Evolutionary conservation across 768 basidiomycete species (phyloP).

Genomic region (Auricularia sp.): DNA sequence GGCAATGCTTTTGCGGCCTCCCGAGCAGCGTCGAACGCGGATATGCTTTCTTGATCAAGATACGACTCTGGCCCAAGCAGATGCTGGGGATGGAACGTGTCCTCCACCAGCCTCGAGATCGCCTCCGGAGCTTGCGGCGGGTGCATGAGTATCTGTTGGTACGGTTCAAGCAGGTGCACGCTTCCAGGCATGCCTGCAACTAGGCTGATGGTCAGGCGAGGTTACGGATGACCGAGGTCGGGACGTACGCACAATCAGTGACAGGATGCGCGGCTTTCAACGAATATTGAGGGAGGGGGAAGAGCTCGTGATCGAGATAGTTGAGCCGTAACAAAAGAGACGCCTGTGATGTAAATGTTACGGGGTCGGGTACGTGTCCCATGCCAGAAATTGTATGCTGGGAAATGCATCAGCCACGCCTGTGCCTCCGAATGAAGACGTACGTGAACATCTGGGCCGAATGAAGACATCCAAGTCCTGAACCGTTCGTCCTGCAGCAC

Average conservation of each 20-base stretch:
- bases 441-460: conserved; percentile 53
- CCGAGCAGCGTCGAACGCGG: conserved; percentile 9
- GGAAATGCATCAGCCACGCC: neutral
- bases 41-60: conserved; percentile 1
- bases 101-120: conserved; percentile 19
- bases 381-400: conserved; percentile 72
- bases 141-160: conserved; percentile 34
- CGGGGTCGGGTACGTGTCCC: conserved; percentile 46
- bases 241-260: conserved; percentile 14
- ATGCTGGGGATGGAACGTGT: conserved; percentile 19
- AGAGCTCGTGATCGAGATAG: conserved; percentile 61
- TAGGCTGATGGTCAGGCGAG: conserved; percentile 2
- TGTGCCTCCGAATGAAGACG: conserved; percentile 15
- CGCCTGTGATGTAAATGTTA: conserved; percentile 67
- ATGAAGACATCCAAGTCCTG: conserved; percentile 58
- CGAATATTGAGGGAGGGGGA: conserved; percentile 53
- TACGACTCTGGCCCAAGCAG: neutral
- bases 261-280: conserved; percentile 32
- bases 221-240: neutral
- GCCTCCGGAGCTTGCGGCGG: conserved; percentile 32
- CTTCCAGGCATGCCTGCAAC: conserved; percentile 40
- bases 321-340: conserved; percentile 63
- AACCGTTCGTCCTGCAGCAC: conserved; percentile 67
- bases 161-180: conserved; percentile 31
- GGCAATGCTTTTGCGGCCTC: conserved; percentile 9